Evolutionary conservation across 345 rosid genomes (phyloP).

Genomic region (Brassica nigra): DNA sequence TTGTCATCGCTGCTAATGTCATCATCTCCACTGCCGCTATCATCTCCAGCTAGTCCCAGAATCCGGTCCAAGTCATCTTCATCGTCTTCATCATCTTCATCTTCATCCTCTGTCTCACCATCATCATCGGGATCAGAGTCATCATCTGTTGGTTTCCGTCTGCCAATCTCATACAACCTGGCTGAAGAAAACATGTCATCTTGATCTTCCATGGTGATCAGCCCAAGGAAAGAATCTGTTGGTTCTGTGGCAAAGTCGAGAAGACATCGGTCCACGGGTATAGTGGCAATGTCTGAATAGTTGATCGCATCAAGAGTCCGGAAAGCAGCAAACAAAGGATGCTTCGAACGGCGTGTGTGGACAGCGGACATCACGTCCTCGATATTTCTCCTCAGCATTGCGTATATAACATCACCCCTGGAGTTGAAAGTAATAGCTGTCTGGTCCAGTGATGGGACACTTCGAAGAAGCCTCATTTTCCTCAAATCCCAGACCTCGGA

Average conservation of each 20-base stretch:
- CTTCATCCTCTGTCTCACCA: slow-evolving; percentile 93
- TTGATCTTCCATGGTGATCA: slow-evolving; percentile 94
- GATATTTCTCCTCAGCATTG: slow-evolving; percentile 88
- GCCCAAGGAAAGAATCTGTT: slow-evolving; percentile 85
- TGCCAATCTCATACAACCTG: slow-evolving; percentile 90
- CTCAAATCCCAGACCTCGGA: slow-evolving; percentile 99
- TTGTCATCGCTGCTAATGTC: slow-evolving; percentile 61
- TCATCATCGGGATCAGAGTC: slow-evolving; percentile 98
- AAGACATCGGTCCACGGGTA: slow-evolving; percentile 90
- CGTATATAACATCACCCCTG: slow-evolving; percentile 91
- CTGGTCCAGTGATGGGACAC: slow-evolving; percentile 92
- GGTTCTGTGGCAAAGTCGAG: slow-evolving; percentile 95
- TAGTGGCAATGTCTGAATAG: slow-evolving; percentile 91
- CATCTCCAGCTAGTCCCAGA: slow-evolving; percentile 61
- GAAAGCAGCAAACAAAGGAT: slow-evolving; percentile 82
- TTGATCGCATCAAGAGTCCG: slow-evolving; percentile 90
- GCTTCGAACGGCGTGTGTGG: slow-evolving; percentile 83
- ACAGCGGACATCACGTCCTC: slow-evolving; percentile 93
- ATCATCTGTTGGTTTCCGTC: slow-evolving; percentile 89
- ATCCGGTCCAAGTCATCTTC: slow-evolving; percentile 64
- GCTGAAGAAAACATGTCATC: slow-evolving; percentile 92
- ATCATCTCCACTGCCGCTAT: slow-evolving; percentile 79
- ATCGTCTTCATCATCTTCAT: slow-evolving; percentile 76
- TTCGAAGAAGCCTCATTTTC: slow-evolving; percentile 76
- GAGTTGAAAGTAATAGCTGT: slow-evolving; percentile 86